Conservation (phyloP, 305 asterid species). For the Fraxinus xanthoxyloides region DNA sequence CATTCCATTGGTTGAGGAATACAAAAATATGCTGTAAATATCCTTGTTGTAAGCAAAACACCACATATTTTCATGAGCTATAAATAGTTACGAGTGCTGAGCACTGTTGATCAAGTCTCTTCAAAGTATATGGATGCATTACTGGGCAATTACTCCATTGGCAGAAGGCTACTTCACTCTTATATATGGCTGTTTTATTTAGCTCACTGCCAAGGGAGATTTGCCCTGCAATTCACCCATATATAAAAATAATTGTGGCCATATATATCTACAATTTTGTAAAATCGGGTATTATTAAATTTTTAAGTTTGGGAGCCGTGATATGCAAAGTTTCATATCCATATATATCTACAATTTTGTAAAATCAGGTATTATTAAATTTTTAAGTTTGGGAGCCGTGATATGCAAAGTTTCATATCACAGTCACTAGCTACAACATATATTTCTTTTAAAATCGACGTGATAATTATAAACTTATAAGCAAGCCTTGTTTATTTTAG, state of each 20-base stretch:
- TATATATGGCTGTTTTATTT: not conserved
- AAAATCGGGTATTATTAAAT: not conserved
- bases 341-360: not conserved
- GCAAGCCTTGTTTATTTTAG: too few relatives aligned
- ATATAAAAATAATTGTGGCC: not conserved
- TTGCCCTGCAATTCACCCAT: constrained; percentile 21
- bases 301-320: not conserved
- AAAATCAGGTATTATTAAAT: not conserved
- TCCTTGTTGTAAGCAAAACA: not conserved
- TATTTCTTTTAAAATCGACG: too few relatives aligned
- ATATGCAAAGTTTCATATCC: not conserved
- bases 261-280: not conserved
- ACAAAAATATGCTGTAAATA: not conserved
- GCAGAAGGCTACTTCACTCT: not conserved
- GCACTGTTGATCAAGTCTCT: not conserved
- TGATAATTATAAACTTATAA: too few relatives aligned
- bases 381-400: not conserved
- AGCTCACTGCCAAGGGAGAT: constrained; percentile 24
- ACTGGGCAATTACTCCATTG: constrained; percentile 21
- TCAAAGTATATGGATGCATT: constrained; percentile 5
- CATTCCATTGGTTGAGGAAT: not conserved
- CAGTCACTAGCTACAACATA: too few relatives aligned
- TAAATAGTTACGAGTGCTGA: not conserved
- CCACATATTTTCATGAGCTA: not conserved
- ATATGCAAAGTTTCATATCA: not conserved